Evolutionary conservation across 2,329 filamentous ascomycete species (phyloP).

Genomic region (Epichloe bromicola): DNA sequence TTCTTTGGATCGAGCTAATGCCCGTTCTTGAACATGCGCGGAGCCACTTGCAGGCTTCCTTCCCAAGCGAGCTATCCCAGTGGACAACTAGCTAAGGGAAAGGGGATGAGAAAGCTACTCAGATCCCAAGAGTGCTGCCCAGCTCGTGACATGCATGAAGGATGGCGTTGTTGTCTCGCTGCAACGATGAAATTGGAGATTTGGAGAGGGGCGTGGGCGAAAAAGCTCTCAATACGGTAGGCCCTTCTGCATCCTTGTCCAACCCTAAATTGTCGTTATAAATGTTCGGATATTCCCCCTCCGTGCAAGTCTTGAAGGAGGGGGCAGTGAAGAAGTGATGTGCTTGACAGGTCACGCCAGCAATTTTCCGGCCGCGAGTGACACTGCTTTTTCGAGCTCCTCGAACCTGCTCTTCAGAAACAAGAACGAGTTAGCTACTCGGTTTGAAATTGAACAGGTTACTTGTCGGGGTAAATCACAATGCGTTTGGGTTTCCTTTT

Average conservation of each 20-base stretch:
- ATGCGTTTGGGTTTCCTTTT: conserved; percentile 10
- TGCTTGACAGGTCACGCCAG: not conserved
- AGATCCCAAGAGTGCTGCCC: not conserved
- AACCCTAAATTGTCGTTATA: not conserved
- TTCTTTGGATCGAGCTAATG: not conserved
- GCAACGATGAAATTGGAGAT: not conserved
- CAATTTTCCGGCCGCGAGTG: not conserved
- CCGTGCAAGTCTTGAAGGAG: not conserved
- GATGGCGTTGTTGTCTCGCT: not conserved
- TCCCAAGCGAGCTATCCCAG: not conserved
- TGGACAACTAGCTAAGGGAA: not conserved
- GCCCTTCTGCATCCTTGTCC: not conserved
- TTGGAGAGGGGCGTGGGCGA: not conserved
- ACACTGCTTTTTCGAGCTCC: not conserved
- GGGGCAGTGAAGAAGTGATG: not conserved
- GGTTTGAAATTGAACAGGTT: not conserved
- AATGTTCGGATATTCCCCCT: not conserved
- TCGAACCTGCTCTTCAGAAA: no score
- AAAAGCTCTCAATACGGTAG: not conserved
- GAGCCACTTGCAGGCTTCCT: not conserved
- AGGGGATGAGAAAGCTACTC: not conserved
- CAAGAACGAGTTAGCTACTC: not conserved
- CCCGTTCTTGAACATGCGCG: not conserved
- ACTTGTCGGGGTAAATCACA: not conserved
- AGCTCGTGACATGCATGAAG: not conserved